Conservation (phyloP, 208 protist genomes). For the Crithidia sp. region DNA sequence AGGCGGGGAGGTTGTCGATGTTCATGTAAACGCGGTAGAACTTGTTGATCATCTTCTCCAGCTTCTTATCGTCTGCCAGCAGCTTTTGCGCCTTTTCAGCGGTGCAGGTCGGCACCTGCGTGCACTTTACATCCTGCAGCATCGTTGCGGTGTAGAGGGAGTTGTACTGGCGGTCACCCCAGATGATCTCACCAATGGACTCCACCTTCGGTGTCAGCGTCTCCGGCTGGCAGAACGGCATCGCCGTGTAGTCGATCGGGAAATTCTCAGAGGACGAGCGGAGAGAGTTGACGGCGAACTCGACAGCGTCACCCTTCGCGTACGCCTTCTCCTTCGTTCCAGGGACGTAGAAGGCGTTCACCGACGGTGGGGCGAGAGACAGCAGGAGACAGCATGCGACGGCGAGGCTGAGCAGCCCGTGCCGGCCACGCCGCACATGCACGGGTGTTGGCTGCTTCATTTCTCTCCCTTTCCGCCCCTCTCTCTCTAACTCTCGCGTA, state of each 20-base stretch:
- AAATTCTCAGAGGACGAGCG: slow-evolving; percentile 73
- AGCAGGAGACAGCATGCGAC: slow-evolving; percentile 8
- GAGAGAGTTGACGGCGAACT: slow-evolving; percentile 72
- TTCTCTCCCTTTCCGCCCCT: too few species aligned
- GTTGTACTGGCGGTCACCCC: slow-evolving; percentile 74
- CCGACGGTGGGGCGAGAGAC: not conserved
- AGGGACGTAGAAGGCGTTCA: slow-evolving; percentile 64
- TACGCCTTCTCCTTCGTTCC: slow-evolving; percentile 62
- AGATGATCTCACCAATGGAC: slow-evolving; percentile 80
- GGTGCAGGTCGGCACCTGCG: slow-evolving; percentile 43
- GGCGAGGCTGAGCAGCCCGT: not conserved
- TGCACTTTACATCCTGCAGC: slow-evolving; percentile 49
- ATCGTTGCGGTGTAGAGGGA: slow-evolving; percentile 79
- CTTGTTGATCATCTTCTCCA: slow-evolving; percentile 66
- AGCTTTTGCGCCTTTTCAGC: slow-evolving; percentile 37
- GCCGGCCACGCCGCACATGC: not conserved
- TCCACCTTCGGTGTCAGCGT: slow-evolving; percentile 39
- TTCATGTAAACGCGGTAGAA: slow-evolving; percentile 87
- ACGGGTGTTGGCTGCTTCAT: not conserved
- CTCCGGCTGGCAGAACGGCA: slow-evolving; percentile 68
- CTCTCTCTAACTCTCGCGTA: too few species aligned
- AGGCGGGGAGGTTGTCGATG: slow-evolving; percentile 84
- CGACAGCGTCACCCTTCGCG: slow-evolving; percentile 40
- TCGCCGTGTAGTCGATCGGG: slow-evolving; percentile 68
- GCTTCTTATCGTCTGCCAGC: slow-evolving; percentile 11